phyloP scores from a whole-genome alignment of 257 asterid species.

The Verbascum thapsus region DNA sequence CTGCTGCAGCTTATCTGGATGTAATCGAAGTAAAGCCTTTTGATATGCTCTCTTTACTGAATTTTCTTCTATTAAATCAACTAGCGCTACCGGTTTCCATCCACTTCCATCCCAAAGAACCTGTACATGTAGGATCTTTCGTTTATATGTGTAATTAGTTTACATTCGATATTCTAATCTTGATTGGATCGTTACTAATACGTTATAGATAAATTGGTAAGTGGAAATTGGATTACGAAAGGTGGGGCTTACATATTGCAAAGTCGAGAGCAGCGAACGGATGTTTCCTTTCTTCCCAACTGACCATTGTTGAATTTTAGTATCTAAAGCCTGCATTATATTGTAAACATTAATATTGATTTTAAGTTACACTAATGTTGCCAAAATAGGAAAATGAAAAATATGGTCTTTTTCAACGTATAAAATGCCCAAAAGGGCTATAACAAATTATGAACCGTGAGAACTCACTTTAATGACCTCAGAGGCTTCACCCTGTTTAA shows the following conservation, averaged over 20 bases:
- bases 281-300: conserved; percentile 93
- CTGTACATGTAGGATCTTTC: no score
- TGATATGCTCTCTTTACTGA: conserved; percentile 85
- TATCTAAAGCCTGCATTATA: conserved; percentile 62
- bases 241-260: conserved; percentile 68
- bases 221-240: conserved; percentile 1
- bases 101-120: conserved; percentile 89
- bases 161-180: no score
- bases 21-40: conserved; percentile 79
- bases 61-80: conserved; percentile 76
- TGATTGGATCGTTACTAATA: no score
- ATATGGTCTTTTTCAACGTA: no score
- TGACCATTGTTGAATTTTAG: conserved; percentile 85
- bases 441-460: background rate
- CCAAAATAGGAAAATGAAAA: background rate
- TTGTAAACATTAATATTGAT: conserved; percentile 4
- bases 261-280: conserved; percentile 83
- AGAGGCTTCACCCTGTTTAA: conserved; percentile 41
- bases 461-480: conserved; percentile 55
- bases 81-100: conserved; percentile 92
- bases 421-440: no score
- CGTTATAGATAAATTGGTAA: background rate
- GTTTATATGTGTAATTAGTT: background rate
- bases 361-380: conserved; percentile 1
- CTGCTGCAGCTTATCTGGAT: conserved; percentile 97